These are phyloP conservation scores for Vigna angularis DNA, from an alignment of 306 rosid species.

Conservation along the genomic window DNA sequence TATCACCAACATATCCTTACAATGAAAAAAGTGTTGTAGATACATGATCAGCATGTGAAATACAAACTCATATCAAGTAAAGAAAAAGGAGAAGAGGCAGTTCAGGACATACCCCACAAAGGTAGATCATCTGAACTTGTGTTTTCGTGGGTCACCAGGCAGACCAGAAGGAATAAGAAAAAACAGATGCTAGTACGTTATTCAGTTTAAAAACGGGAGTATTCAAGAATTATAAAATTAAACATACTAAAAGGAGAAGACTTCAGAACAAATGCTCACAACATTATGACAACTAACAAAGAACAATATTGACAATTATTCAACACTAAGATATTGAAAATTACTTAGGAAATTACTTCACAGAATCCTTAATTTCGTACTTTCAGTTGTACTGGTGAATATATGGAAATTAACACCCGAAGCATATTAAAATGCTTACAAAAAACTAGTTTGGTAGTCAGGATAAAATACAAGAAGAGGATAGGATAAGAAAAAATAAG, in stretches of 20 bases:
- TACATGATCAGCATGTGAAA: conserved; percentile 38
- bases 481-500: not conserved
- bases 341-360: conserved; percentile 20
- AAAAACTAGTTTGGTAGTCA: not conserved
- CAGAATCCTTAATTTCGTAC: conserved; percentile 22
- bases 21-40: conserved; percentile 23
- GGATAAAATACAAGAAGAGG: not conserved
- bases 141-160: conserved; percentile 44
- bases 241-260: conserved; percentile 19
- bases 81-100: conserved; percentile 33
- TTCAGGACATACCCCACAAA: conserved; percentile 79
- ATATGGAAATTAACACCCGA: conserved; percentile 4
- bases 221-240: not conserved
- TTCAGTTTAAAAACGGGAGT: conserved; percentile 34
- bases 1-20: conserved; percentile 93
- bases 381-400: conserved; percentile 31
- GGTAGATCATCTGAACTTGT: conserved; percentile 93
- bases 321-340: conserved; percentile 15
- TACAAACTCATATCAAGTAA: conserved; percentile 29
- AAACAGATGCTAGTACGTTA: conserved; percentile 48
- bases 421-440: conserved; percentile 27
- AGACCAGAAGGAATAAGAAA: conserved; percentile 42
- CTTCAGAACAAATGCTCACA: conserved; percentile 22
- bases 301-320: conserved; percentile 29
- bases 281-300: conserved; percentile 23